Evolutionary conservation across 2,329 filamentous ascomycete species (phyloP).

Genomic region (Apiospora saccharicola): DNA sequence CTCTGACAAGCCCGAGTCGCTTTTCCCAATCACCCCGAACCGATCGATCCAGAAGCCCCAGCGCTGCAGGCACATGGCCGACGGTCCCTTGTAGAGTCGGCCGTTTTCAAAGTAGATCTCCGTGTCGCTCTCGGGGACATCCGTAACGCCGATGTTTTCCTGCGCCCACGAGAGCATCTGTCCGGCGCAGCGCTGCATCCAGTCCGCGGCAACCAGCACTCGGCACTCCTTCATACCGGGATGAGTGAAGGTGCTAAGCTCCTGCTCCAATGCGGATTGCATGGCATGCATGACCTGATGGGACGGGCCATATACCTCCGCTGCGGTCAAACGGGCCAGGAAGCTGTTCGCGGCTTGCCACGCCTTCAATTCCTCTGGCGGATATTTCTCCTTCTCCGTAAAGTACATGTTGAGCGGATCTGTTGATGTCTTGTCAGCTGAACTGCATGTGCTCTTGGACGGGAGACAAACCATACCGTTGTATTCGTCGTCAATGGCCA

Average conservation of each 20-base stretch:
- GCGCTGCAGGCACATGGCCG: neutral
- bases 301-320: neutral
- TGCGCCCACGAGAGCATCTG: neutral
- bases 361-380: neutral
- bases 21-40: neutral
- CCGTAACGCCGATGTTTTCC: neutral
- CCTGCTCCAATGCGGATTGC: neutral
- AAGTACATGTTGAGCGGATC: neutral
- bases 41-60: neutral
- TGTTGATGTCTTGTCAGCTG: neutral
- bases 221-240: neutral
- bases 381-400: neutral
- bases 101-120: neutral
- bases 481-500: too few species aligned
- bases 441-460: too few species aligned
- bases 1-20: neutral
- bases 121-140: neutral
- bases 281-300: neutral
- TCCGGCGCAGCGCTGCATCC: neutral
- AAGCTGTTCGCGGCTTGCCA: neutral
- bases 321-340: neutral
- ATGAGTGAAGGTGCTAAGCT: neutral
- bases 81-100: neutral
- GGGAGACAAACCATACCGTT: too few species aligned
- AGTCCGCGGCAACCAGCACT: neutral